A percentile compares a stretch with the other conserved stretches of the same genome.
Evolutionary conservation across 2,329 filamentous ascomycete genomes (phyloP).

Genomic region (Aspergillus sp.): DNA sequence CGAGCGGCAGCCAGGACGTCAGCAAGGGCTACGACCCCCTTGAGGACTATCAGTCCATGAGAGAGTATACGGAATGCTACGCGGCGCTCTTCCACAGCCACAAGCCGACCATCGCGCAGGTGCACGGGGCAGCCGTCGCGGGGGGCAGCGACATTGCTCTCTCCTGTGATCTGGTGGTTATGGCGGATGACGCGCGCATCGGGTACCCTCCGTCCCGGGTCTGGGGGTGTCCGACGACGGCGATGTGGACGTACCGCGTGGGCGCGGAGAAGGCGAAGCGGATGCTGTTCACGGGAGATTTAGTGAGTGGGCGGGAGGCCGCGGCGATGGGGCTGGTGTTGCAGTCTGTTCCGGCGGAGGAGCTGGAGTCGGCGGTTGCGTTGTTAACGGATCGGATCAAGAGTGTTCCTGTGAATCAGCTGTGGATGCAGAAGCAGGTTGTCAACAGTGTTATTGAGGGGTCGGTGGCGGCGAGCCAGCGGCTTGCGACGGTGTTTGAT

Average conservation of each 20-base stretch:
- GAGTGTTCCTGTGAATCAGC: constrained; percentile 12
- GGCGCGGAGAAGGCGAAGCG: constrained; percentile 17
- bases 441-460: constrained; percentile 17
- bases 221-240: constrained; percentile 17
- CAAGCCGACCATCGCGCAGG: constrained; percentile 15
- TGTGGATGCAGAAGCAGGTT: constrained; percentile 19
- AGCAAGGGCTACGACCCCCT: constrained; percentile 12
- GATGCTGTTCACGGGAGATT: constrained; percentile 19
- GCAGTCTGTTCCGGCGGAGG: constrained; percentile 10
- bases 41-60: constrained; percentile 11
- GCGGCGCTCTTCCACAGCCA: constrained; percentile 16
- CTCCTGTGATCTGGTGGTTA: constrained; percentile 16
- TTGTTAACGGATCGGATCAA: constrained; percentile 11
- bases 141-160: constrained; percentile 19
- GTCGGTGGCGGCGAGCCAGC: background rate
- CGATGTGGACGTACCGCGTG: constrained; percentile 19
- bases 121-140: constrained; percentile 15
- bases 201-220: constrained; percentile 19
- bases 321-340: constrained; percentile 15
- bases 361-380: constrained; percentile 13
- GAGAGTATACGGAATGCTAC: constrained; percentile 13
- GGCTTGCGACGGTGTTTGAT: constrained; percentile 13
- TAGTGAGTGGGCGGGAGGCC: constrained; percentile 14
- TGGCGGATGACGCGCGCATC: constrained; percentile 15
- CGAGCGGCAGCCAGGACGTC: constrained; percentile 9